Conservation (phyloP, 345 rosid species). For the Aquilaria malaccensis region DNA sequence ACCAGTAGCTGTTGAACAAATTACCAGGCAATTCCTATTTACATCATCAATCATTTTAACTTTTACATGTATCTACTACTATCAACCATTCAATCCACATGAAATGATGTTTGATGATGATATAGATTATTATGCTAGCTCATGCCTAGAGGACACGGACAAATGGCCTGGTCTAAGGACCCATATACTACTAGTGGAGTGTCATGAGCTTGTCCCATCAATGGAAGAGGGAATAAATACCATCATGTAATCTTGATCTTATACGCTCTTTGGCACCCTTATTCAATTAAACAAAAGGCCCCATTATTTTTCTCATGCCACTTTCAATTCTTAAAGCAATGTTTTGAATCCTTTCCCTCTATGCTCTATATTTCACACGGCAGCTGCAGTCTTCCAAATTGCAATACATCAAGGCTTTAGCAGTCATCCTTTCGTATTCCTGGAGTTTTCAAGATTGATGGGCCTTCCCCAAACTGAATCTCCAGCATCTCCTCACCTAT, state of each 20-base stretch:
- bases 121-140: not conserved
- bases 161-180: slow-evolving; percentile 24
- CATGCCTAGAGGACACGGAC: slow-evolving; percentile 22
- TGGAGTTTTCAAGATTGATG: slow-evolving; percentile 27
- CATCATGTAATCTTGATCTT: slow-evolving; percentile 23
- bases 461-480: slow-evolving; percentile 56
- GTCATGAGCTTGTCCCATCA: slow-evolving; percentile 40
- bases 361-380: not conserved
- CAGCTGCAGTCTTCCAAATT: too few species aligned
- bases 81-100: slow-evolving; percentile 4
- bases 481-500: slow-evolving; percentile 57
- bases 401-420: too few species aligned
- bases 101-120: slow-evolving; percentile 10
- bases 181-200: slow-evolving; percentile 35
- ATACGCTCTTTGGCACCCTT: slow-evolving; percentile 10
- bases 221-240: slow-evolving; percentile 21
- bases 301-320: not conserved
- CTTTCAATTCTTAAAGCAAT: slow-evolving; percentile 6
- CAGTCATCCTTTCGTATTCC: not conserved
- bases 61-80: slow-evolving; percentile 1
- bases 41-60: slow-evolving; percentile 14
- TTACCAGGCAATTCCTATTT: slow-evolving; percentile 7
- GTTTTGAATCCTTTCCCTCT: slow-evolving; percentile 12
- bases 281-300: not conserved
- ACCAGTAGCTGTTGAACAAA: not conserved